Evolutionary conservation across 768 basidiomycete genomes (phyloP).

Genomic region (Panus rudis): DNA sequence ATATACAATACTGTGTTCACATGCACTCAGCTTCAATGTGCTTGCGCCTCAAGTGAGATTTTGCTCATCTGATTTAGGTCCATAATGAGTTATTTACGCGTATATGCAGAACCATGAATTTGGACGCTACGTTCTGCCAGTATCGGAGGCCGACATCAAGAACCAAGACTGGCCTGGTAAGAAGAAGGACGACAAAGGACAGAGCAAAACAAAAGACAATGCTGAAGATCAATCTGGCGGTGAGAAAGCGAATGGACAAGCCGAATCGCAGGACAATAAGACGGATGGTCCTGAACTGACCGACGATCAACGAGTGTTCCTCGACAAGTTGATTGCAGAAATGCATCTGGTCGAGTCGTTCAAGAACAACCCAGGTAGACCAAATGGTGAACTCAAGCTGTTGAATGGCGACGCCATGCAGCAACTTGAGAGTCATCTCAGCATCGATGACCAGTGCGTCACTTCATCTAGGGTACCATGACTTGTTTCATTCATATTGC

Average conservation of each 20-base stretch:
- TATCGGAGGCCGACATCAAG: slow-evolving; percentile 11
- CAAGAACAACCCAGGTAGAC: slow-evolving; percentile 12
- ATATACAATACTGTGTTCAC: not conserved
- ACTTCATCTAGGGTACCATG: too few relatives aligned
- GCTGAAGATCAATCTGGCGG: too few relatives aligned
- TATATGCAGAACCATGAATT: slow-evolving; percentile 19
- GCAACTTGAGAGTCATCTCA: slow-evolving; percentile 15
- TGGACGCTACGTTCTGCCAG: slow-evolving; percentile 16
- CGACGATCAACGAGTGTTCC: slow-evolving; percentile 3
- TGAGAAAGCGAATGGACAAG: too few relatives aligned
- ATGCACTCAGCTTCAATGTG: not conserved
- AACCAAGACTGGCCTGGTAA: not conserved
- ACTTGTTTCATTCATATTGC: too few relatives aligned
- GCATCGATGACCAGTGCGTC: slow-evolving; percentile 16
- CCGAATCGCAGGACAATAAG: too few relatives aligned
- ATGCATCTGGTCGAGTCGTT: slow-evolving; percentile 7
- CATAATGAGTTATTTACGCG: too few relatives aligned
- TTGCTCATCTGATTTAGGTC: not conserved
- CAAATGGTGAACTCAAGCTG: slow-evolving; percentile 7
- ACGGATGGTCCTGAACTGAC: too few relatives aligned
- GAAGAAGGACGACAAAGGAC: not conserved
- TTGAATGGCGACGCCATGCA: slow-evolving; percentile 10
- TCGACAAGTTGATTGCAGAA: slow-evolving; percentile 8
- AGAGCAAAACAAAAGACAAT: not conserved
- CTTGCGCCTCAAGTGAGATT: slow-evolving; percentile 5